phyloP scores from a whole-genome alignment of 2,329 filamentous ascomycete genomes.

The Pseudogymnoascus destructans region DNA sequence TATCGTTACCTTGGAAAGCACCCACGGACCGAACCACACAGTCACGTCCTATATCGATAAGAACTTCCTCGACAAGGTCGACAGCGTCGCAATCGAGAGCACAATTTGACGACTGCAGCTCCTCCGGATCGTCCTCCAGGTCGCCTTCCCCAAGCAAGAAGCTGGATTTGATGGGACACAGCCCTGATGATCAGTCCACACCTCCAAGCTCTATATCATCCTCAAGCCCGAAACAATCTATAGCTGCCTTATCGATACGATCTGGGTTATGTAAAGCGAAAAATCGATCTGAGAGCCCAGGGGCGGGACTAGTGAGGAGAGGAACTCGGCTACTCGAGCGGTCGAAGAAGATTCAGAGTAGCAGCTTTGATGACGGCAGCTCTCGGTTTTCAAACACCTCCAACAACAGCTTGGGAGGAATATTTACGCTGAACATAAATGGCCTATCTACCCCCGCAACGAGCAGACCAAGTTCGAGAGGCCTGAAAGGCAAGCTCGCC shows the following conservation, averaged over 20 bases:
- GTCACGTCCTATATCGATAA: neutral
- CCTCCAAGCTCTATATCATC: constrained; percentile 15
- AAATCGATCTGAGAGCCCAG: constrained; percentile 16
- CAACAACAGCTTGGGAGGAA: constrained; percentile 27
- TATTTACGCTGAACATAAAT: constrained; percentile 35
- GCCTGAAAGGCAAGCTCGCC: constrained; percentile 34
- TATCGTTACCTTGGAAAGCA: constrained; percentile 22
- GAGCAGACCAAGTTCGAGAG: constrained; percentile 23
- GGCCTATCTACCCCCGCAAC: constrained; percentile 21
- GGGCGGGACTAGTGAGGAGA: constrained; percentile 14
- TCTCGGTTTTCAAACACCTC: constrained; percentile 25
- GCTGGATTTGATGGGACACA: constrained; percentile 10
- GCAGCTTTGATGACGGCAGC: constrained; percentile 22
- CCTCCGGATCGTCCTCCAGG: constrained; percentile 27
- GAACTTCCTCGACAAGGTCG: neutral
- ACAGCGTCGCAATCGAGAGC: neutral
- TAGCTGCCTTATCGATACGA: constrained; percentile 15
- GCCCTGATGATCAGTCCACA: constrained; percentile 14
- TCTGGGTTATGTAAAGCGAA: constrained; percentile 3
- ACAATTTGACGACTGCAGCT: neutral
- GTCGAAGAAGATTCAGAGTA: constrained; percentile 21
- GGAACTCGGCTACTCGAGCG: constrained; percentile 19
- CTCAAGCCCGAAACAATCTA: constrained; percentile 14
- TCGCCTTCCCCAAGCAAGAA: constrained; percentile 32
- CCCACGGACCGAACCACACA: constrained; percentile 14